These are phyloP conservation scores for Vigna trinervia DNA, from an alignment of 306 rosid species.

Conservation along the genomic window DNA sequence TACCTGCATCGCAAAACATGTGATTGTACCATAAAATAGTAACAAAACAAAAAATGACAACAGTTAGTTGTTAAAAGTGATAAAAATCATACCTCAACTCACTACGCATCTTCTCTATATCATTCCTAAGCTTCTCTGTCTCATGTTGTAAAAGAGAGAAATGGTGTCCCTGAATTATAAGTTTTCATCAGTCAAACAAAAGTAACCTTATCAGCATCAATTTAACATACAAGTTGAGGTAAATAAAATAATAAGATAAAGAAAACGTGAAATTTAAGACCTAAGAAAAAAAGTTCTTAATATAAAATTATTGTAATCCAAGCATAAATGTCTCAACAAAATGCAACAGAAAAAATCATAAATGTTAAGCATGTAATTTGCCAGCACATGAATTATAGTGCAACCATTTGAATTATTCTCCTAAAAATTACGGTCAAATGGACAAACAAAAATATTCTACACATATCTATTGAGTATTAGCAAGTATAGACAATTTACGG, in stretches of 20 bases:
- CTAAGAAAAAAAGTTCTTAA: not conserved
- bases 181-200: slow-evolving; percentile 34
- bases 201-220: slow-evolving; percentile 4
- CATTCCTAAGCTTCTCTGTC: slow-evolving; percentile 88
- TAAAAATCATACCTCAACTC: slow-evolving; percentile 71
- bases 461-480: not conserved
- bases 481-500: not conserved
- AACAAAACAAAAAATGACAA: slow-evolving; percentile 3
- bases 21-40: slow-evolving; percentile 26
- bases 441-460: not conserved
- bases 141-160: slow-evolving; percentile 91
- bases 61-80: not conserved
- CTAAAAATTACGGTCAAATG: not conserved
- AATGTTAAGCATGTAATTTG: not conserved
- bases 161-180: slow-evolving; percentile 80
- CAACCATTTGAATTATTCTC: slow-evolving; percentile 6
- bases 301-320: not conserved
- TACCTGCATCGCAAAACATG: slow-evolving; percentile 63
- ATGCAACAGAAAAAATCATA: not conserved
- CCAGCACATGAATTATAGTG: not conserved
- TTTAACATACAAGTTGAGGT: not conserved
- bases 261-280: not conserved
- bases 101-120: slow-evolving; percentile 94
- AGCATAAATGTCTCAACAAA: slow-evolving; percentile 6
- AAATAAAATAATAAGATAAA: not conserved